Base-by-base conservation (phyloP, 2,329 filamentous ascomycete genomes). In the Penicillium glabrum region DNA sequence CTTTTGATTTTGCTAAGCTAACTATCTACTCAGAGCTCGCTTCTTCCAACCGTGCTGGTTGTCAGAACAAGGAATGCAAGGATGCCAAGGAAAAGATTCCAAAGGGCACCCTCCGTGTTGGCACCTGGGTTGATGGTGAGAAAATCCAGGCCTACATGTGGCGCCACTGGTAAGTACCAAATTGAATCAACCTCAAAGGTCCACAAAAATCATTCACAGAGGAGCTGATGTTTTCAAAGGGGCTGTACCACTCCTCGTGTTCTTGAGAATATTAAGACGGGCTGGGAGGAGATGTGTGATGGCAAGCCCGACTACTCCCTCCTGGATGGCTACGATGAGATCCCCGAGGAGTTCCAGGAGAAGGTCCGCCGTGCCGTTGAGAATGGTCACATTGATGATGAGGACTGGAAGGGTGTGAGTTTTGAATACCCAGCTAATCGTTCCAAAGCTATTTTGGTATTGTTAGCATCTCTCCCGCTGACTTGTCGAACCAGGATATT, bases 381-480 rank as follows among this genome's bases (percentile, higher is more conserved):
- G 57, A 83, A 93, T 70, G 91, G 91, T 24, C 90, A 95, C 67
- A 88, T 98, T 66, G 88, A 89, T 64, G 82, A 91, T 43, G 88
- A 90, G 51, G 93, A 97, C 66, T 97, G 91, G 86, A 93, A 89
- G 33, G 91, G 91, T 13, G 92, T 96, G 82, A 77, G 89, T 65
- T 50, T 29, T 26, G 39, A 23, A 21, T 9, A 13, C 8, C 11
- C 11, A 5, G 19, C 39, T 41, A 41, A 19, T 21, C 19, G 13
- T 23, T 23, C 19, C 11, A 41, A 2, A 10, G 39, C 11, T 6
- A 10, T 13, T 39, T 41, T 41, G 19, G 19, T 23, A 41, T 24
- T 50, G 46, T 60, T 35, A 58, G 50, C 29, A 67, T 56, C 26
- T 35, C 4, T 16, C 13, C 24, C 19, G 43, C 44, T 58, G 27